Base-by-base conservation (phyloP, 805 yeast species). In the Trichomonascus vanleenenianus region DNA sequence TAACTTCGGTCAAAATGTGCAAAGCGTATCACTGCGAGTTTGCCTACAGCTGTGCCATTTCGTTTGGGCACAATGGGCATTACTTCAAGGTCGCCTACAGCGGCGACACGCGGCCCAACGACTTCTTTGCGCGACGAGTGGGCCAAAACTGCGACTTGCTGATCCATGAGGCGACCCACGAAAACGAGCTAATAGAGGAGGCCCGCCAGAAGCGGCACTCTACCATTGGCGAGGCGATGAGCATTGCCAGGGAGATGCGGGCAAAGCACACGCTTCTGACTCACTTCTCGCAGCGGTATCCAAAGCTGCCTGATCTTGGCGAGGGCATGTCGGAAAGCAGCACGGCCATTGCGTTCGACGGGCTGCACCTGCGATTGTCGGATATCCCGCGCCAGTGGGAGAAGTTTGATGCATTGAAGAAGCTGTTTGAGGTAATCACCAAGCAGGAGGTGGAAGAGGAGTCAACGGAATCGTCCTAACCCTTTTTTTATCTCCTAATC, bases 151-250 rank as follows among this genome's bases (percentile, higher is more conserved):
- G 86, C 22, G 91, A 87, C 58, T 61, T 93, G 41, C 70, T 93
- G 48, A 80, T 93, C 41, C 99, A 93, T 62, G 99, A 93, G 62
- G 89, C 97, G 0, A 86, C 98, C 0, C 74, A 93, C 50, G 96
- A 86, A 47, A 85, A 87, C 61, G 85, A 75, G 30, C 69, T 87
- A 40, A 66, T 72, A 5, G 79, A 75, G 44, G 97, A 88, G 61
- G 98, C 98, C 0, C 63, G 75, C 22, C 72, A 75, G 30, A 93
- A 93, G 60, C 76, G 78, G 49, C 99, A 93, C 60, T 80, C 95
- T 11, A 93, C 99, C 0, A 77, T 88, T 46, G 75, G 83, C 16
- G 97, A 91, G 58, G 97, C 97, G 0, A 71, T 89, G 25, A 68
- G 67, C 12, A 79, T 88, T 2, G 78, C 85, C 0, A 69, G 74